Base-by-base conservation (phyloP, 768 basidiomycete genomes). In the Cyclocybe aegerita region DNA sequence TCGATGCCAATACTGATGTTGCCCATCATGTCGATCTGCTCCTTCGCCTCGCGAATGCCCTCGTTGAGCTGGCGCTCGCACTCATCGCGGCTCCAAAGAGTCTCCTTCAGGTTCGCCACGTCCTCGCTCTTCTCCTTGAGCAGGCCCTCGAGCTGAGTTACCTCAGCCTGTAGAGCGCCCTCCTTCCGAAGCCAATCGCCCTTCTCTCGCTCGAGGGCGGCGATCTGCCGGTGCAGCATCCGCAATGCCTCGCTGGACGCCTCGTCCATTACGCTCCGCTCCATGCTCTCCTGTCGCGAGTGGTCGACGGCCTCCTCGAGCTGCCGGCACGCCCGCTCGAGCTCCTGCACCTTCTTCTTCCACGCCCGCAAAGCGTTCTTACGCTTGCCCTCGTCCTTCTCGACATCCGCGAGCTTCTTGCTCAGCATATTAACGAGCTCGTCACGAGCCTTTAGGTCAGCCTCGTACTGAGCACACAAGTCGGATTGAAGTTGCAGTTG, bases 241-340 rank as follows among this genome's bases (percentile, higher is more conserved):
- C 89, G 76, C 61, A 98, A 72, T 30, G 86, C 91, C 66, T 85
- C 84, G 2, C 86, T 79, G 51, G 87, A 89, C 1, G 89, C 86
- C 56, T 85, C 86, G 59, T 90, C 88, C 77, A 96, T 94, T 36
- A 95, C 70, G 54, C 91, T 89, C 14, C 85, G 73, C 52, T 89
- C 87, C 66, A 92, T 72, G 59, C 86, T 90, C 60, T 90, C 90
- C 57, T 89, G 84, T 36, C 93, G 77, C 38, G 87, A 88, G 6
- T 81, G 76, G 53, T 98, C 95, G 29, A 95, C 88, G 62, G 95
- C 89, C 62, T 95, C 93, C 71, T 96, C 88, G 30, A 87, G 73
- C 49, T 74, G 69, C 11, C 82, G 76, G 46, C 85, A 84, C 52
- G 80, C 72, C 54, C 73, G 78, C 68, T 92, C 88, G 41, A 93